Evolutionary conservation across 177 flowering plant genomes (phyloP), one percentile per base, ranked within the genome.

Genomic region (Telopea speciosissima): DNA sequence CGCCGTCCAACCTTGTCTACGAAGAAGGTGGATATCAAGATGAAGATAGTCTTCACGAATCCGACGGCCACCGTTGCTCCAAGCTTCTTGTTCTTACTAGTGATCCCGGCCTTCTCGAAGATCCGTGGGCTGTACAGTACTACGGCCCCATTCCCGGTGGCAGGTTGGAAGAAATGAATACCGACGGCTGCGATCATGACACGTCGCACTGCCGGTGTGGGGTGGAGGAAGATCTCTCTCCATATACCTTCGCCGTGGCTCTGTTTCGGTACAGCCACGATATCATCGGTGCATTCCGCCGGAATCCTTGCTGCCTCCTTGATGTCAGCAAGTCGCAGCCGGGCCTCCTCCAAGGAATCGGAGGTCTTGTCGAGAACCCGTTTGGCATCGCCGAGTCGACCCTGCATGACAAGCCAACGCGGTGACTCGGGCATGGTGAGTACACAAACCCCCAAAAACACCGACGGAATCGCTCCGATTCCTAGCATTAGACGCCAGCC

Each of bases 91-190:
- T 76, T 60, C 68, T 86, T 81, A 61, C 28, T 26, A 0, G 31
- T 68, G 10, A 91, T 72, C 0, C 91, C 92, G 0, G 92, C 91
- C 74, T 81, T 81, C 72, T 81, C 80, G 82, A 84, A 83, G 8
- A 90, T 90, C 49, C 84, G 75, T 0, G 96, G 92, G 54, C 92
- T 65, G 75, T 88, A 90, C 4, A 88, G 63, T 0, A 90, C 70
- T 1, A 90, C 88, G 0, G 92, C 86, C 40, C 86, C 88, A 2
- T 84, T 84, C 0, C 92, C 96, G 0, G 83, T 79, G 0, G 87
- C 87, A 61, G 88, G 92, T 68, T 90, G 80, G 76, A 88, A 88
- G 81, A 88, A 88, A 68, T 88, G 90, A 11, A 91, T 81, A 89
- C 40, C 40, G 6, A 36, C 40, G 40, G 8, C 40, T 5, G 40